Evolutionary conservation across 257 asterid species (phyloP).

Genomic region (Scutellaria galericulata): DNA sequence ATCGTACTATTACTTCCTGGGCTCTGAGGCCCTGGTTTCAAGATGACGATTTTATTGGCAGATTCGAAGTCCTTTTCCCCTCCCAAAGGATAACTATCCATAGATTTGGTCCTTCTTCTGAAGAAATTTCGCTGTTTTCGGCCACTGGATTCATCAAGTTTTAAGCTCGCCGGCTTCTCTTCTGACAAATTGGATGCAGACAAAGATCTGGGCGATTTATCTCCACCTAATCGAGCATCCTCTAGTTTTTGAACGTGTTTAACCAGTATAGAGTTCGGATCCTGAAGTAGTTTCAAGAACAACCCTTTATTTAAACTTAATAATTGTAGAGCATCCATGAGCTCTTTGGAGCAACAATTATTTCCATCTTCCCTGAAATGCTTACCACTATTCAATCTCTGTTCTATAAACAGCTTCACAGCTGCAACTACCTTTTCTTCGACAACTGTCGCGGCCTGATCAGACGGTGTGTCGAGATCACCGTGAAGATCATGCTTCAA

Average conservation of each 20-base stretch:
- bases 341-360: slow-evolving; percentile 56
- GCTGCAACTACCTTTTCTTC: slow-evolving; percentile 72
- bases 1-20: slow-evolving; percentile 39
- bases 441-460: slow-evolving; percentile 41
- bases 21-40: slow-evolving; percentile 76
- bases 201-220: slow-evolving; percentile 38
- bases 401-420: slow-evolving; percentile 64
- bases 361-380: slow-evolving; percentile 57
- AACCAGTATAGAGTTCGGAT: slow-evolving; percentile 57
- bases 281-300: slow-evolving; percentile 66
- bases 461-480: slow-evolving; percentile 42
- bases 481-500: slow-evolving; percentile 39
- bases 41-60: slow-evolving; percentile 63
- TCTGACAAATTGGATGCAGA: slow-evolving; percentile 41
- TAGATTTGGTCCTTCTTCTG: slow-evolving; percentile 79
- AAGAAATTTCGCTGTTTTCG: slow-evolving; percentile 62
- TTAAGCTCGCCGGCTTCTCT: slow-evolving; percentile 45
- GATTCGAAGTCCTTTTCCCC: slow-evolving; percentile 53
- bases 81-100: slow-evolving; percentile 55
- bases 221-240: slow-evolving; percentile 46
- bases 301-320: slow-evolving; percentile 58
- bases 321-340: slow-evolving; percentile 67
- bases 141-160: slow-evolving; percentile 52
- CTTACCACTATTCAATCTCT: slow-evolving; percentile 45
- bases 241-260: slow-evolving; percentile 57